Conservation (phyloP, 2,329 filamentous ascomycete genomes). For the Metarhizium brunneum region DNA sequence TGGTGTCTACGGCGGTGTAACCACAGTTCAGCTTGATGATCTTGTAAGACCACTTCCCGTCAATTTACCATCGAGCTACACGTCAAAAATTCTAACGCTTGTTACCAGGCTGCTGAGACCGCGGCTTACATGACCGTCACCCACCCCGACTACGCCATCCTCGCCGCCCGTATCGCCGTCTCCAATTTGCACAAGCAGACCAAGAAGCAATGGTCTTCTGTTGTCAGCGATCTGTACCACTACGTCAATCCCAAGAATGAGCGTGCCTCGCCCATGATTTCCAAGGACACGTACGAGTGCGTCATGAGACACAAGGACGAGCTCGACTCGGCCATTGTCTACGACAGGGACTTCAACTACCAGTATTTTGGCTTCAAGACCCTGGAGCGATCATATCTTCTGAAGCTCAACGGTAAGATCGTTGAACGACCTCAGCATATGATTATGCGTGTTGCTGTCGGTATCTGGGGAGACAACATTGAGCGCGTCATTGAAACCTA, state of each 20-base stretch:
- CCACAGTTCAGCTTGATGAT: slow-evolving; percentile 92
- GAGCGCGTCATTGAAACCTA: slow-evolving; percentile 96
- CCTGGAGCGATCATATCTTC: slow-evolving; percentile 90
- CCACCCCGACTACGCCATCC: slow-evolving; percentile 97
- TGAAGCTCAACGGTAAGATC: slow-evolving; percentile 91
- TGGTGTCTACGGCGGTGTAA: slow-evolving; percentile 97
- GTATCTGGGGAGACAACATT: slow-evolving; percentile 90
- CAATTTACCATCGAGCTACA: background rate
- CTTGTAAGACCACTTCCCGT: slow-evolving; percentile 52
- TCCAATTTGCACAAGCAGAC: slow-evolving; percentile 99
- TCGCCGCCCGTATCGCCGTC: slow-evolving; percentile 94
- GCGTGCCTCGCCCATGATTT: slow-evolving; percentile 85
- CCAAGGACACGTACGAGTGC: slow-evolving; percentile 78
- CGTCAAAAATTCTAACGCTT: slow-evolving; percentile 1
- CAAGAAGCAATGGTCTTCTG: slow-evolving; percentile 98
- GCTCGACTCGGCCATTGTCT: slow-evolving; percentile 97
- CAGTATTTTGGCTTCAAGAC: slow-evolving; percentile 99
- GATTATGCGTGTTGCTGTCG: slow-evolving; percentile 98
- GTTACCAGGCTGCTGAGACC: slow-evolving; percentile 80
- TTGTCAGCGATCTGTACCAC: slow-evolving; percentile 86
- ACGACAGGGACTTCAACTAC: slow-evolving; percentile 99
- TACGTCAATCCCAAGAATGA: slow-evolving; percentile 94
- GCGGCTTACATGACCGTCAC: slow-evolving; percentile 99
- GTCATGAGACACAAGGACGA: slow-evolving; percentile 96
- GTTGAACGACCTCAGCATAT: slow-evolving; percentile 97